Conservation (phyloP, 2,329 filamentous ascomycete species). For the Aspergillus thermomutatus region DNA sequence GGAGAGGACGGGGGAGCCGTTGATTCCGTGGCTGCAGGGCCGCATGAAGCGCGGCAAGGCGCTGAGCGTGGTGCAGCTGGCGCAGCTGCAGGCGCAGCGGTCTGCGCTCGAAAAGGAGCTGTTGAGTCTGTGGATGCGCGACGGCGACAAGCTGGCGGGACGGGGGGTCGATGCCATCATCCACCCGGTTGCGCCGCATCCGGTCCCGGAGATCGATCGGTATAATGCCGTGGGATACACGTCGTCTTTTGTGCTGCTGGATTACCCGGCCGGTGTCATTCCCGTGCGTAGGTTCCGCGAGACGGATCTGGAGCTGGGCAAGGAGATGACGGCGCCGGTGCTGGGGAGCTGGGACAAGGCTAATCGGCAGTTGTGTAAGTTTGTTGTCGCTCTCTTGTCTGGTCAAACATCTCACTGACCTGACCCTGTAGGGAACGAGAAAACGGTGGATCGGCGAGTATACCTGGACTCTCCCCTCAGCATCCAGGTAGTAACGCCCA, state of each 20-base stretch:
- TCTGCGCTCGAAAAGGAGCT: slow-evolving; percentile 54
- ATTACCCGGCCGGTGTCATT: slow-evolving; percentile 58
- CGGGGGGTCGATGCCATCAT: slow-evolving; percentile 54
- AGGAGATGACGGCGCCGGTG: slow-evolving; percentile 39
- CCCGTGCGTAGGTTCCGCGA: slow-evolving; percentile 52
- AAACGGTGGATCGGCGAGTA: slow-evolving; percentile 49
- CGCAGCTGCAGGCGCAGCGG: slow-evolving; percentile 52
- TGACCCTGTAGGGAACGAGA: slow-evolving; percentile 43
- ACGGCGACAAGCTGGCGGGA: slow-evolving; percentile 4
- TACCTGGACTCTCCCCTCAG: slow-evolving; percentile 55
- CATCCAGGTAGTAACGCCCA: slow-evolving; percentile 57
- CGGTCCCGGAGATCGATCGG: slow-evolving; percentile 58
- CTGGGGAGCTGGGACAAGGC: slow-evolving; percentile 59
- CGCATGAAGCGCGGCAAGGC: slow-evolving; percentile 49
- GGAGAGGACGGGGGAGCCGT: slow-evolving; percentile 53
- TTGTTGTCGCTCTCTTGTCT: background rate
- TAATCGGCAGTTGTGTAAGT: slow-evolving; percentile 57
- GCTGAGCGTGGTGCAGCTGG: slow-evolving; percentile 47
- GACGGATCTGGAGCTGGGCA: slow-evolving; percentile 49
- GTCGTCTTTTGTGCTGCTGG: slow-evolving; percentile 58
- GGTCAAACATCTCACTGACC: slow-evolving; percentile 1
- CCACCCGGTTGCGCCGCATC: slow-evolving; percentile 62
- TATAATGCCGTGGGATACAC: slow-evolving; percentile 64
- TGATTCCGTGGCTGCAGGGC: slow-evolving; percentile 58
- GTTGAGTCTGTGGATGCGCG: slow-evolving; percentile 53